Evolutionary conservation across 495 filamentous ascomycete species (phyloP), one percentile per base, ranked within the genome.

Genomic region (Penicillium canariense): DNA sequence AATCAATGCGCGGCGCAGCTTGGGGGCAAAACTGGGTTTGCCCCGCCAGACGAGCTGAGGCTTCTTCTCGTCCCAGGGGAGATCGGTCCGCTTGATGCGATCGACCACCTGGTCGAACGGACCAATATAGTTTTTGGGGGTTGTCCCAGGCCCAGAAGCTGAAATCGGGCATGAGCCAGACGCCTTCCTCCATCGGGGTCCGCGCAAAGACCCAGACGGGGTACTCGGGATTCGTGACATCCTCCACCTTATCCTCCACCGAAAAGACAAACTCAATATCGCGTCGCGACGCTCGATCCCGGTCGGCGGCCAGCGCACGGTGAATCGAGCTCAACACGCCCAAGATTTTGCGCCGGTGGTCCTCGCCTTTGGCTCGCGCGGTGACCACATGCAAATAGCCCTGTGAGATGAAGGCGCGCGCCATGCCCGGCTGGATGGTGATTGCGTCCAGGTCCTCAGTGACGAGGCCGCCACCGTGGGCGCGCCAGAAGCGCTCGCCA

Each of bases 151-250:
- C 75, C 85, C 86, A 92, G 71, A 84, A 89, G 58, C 84, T 81
- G 66, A 91, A 91, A 68, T 92, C 88, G 1, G 89, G 89, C 70
- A 91, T 87, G 0, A 89, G 62, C 83, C 89, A 91, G 43, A 72
- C 68, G 1, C 51, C 81, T 69, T 55, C 68, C 31, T 78, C 72
- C 10, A 52, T 59, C 1, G 66, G 65, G 4, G 68, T 68, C 9
- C 68, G 69, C 3, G 82, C 69, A 58, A 79, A 77, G 7, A 73
- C 71, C 82, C 83, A 86, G 11, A 80, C 71, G 4, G 72, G 65
- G 49, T 84, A 72, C 32, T 80, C 74, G 0, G 77, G 51, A 36
- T 58, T 68, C 1, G 70, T 72, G 1, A 75, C 70, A 46, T 75
- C 72, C 18, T 68, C 61, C 7, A 75, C 69, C 40, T 77, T 73